Base-by-base conservation (phyloP, 192 early-diverging fungal species). In the Coemansia sp. region DNA sequence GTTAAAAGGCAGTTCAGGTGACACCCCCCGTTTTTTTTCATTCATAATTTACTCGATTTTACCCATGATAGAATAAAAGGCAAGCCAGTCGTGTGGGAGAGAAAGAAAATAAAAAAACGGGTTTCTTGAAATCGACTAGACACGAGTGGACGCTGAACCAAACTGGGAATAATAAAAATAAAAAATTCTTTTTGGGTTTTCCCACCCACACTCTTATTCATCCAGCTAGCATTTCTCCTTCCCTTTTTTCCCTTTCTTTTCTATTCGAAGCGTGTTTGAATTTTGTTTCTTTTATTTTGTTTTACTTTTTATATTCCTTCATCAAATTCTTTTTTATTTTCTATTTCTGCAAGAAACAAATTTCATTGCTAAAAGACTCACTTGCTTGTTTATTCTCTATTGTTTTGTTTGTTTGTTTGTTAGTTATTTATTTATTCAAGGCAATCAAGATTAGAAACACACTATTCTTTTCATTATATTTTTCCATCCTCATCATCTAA, bases 271-370 rank as follows among this genome's bases (percentile, higher is more conserved):
- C 22, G 22, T 28, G 22, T 28, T 28, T 28, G 1, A 28, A 28
- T 28, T 28, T 28, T 28, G 22, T 28, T 28, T 28, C 22, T 28
- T 28, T 28, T 28, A 28, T 28, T 28, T 28, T 28, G 22, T 28
- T 28, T 28, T 28, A 12, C 14, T 35, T 60, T 37, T 17, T 37
- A 34, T 60, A 37, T 36, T 37, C 9, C 17, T 36, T 4, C 9
- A 17, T 8, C 22, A 34, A 22, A 35, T 55, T 66, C 39, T 55
- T 17, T 55, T 55, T 69, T 69, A 28, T 18, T 61, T 66, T 9
- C 28, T 56, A 8, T 22, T 15, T 7, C 22, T 28, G 22, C 22
- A 28, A 28, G 22, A 28, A 28, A 28, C 22, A 28, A 28, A 28
- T 28, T 28, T 28, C 22, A 28, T 28, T 28, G 22, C 22, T 1